Evolutionary conservation across 495 filamentous ascomycete species (phyloP).

Genomic region (Aspergillus ellipticus): DNA sequence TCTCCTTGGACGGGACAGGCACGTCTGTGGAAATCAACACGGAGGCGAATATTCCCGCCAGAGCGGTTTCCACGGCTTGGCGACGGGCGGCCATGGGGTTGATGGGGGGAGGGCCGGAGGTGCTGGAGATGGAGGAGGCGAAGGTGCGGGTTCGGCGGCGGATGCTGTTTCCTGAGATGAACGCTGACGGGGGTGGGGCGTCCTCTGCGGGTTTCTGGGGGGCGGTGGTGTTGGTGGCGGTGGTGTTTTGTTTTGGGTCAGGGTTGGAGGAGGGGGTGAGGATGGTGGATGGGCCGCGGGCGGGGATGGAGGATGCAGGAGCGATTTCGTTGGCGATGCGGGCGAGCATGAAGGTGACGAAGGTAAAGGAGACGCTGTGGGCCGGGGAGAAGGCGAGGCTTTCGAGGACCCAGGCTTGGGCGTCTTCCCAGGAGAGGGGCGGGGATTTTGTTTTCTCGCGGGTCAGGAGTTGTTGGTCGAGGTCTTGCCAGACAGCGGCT

Average conservation of each 20-base stretch:
- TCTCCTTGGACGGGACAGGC: conserved; percentile 35
- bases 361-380: conserved; percentile 82
- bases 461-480: conserved; percentile 59
- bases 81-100: conserved; percentile 24
- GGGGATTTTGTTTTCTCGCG: conserved; percentile 48
- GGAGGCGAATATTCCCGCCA: conserved; percentile 31
- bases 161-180: conserved; percentile 32
- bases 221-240: conserved; percentile 5
- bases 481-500: conserved; percentile 59
- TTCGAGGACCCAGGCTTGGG: conserved; percentile 66
- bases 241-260: neutral
- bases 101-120: neutral
- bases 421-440: conserved; percentile 54
- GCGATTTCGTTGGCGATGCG: conserved; percentile 47
- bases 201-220: conserved; percentile 4
- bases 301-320: conserved; percentile 25
- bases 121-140: conserved; percentile 13
- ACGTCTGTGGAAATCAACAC: conserved; percentile 34
- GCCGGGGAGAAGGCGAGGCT: conserved; percentile 65
- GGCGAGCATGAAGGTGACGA: conserved; percentile 73
- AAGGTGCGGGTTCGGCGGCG: conserved; percentile 26
- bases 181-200: conserved; percentile 25
- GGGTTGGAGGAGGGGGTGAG: conserved; percentile 4
- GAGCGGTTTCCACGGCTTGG: conserved; percentile 32
- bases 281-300: conserved; percentile 3